phyloP scores from a whole-genome alignment of 257 asterid species.

The Solanum gandarillasii region DNA sequence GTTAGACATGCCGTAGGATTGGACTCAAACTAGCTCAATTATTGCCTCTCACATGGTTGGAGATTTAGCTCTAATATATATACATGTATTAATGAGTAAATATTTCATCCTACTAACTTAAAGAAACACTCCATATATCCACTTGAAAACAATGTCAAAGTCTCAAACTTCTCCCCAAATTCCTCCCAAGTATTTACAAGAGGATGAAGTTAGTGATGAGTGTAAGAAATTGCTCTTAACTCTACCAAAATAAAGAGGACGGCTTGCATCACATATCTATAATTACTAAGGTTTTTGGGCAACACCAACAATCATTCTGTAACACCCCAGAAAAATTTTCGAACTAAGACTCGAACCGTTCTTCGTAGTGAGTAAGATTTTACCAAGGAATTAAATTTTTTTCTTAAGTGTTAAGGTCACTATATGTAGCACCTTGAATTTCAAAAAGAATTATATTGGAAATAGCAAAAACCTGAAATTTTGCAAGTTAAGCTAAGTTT shows the following conservation, averaged over 20 bases:
- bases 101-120: background rate
- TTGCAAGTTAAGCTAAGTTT: too few species aligned
- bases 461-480: too few species aligned
- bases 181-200: background rate
- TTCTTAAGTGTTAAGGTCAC: too few species aligned
- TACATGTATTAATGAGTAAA: background rate
- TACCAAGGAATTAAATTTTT: too few species aligned
- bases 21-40: background rate
- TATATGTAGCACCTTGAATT: too few species aligned
- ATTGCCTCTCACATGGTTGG: background rate
- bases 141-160: background rate
- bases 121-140: background rate
- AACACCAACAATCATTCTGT: background rate
- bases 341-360: too few species aligned
- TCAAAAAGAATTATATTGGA: too few species aligned
- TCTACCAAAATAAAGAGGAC: background rate
- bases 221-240: background rate
- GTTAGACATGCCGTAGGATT: background rate
- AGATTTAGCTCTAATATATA: background rate
- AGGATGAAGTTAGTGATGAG: background rate
- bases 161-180: background rate
- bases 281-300: constrained; percentile 1
- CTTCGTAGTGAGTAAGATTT: too few species aligned
- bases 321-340: too few species aligned
- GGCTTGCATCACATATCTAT: background rate